Percentiles rank a stretch among this genome's conserved stretches.
Evolutionary conservation across 129 eudicot species (phyloP).

Genomic region (Dittrichia graveolens): DNA sequence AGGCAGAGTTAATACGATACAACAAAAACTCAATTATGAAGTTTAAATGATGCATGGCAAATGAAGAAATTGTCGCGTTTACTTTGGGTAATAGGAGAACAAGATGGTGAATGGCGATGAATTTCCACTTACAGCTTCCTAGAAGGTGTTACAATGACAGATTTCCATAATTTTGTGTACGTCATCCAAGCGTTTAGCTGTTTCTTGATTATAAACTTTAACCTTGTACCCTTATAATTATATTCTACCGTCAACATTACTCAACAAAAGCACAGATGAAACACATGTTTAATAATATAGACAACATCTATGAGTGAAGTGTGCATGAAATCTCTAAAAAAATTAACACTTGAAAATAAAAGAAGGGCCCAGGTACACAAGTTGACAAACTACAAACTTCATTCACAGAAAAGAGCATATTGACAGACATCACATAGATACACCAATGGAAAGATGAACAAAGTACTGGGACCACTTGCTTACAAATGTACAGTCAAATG

Average conservation of each 20-base stretch:
- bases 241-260: too few species aligned
- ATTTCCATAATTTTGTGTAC: too few species aligned
- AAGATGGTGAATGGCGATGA: too few species aligned
- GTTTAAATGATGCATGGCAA: background rate
- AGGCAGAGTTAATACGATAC: background rate
- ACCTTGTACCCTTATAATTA: background rate
- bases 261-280: conserved; percentile 5
- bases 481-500: conserved; percentile 34
- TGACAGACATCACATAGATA: conserved; percentile 22
- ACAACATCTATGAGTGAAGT: conserved; percentile 2
- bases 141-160: too few species aligned
- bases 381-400: conserved; percentile 29
- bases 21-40: background rate
- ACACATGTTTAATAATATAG: conserved; percentile 19
- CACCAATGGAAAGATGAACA: conserved; percentile 31
- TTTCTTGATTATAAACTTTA: conserved; percentile 10
- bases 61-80: too few species aligned
- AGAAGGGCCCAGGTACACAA: conserved; percentile 22
- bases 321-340: conserved; percentile 11
- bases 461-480: conserved; percentile 38
- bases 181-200: background rate
- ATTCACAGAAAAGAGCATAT: conserved; percentile 27
- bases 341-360: background rate
- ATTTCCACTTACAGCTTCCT: too few species aligned
- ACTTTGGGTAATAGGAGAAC: too few species aligned